Evolutionary conservation across 495 filamentous ascomycete species (phyloP).

Genomic region (Daldinia loculata): DNA sequence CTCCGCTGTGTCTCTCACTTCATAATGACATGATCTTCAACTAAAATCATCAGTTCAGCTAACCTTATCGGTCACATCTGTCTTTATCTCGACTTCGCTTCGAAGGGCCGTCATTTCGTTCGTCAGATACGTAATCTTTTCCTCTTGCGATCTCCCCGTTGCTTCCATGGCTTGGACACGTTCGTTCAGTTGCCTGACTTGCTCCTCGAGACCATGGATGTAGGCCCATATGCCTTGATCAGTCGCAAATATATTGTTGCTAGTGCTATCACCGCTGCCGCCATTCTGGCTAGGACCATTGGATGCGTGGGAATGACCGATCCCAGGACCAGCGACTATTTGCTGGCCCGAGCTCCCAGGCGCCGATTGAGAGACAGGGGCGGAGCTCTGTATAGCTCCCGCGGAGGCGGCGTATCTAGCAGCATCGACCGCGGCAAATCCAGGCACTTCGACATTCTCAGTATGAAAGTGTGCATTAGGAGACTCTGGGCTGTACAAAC

Average conservation of each 20-base stretch:
- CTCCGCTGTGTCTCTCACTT: slow-evolving; percentile 18
- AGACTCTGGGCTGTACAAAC: slow-evolving; percentile 46
- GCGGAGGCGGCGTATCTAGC: slow-evolving; percentile 56
- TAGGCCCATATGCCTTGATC: slow-evolving; percentile 60
- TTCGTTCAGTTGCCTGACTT: slow-evolving; percentile 53
- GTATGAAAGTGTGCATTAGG: slow-evolving; percentile 30
- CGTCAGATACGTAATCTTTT: slow-evolving; percentile 50
- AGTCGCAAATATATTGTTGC: slow-evolving; percentile 55
- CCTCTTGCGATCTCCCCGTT: slow-evolving; percentile 47
- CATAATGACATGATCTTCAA: slow-evolving; percentile 23
- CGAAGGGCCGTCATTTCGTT: slow-evolving; percentile 49
- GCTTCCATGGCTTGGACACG: slow-evolving; percentile 55
- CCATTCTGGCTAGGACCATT: slow-evolving; percentile 39
- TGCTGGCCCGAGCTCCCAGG: slow-evolving; percentile 39
- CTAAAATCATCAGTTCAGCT: slow-evolving; percentile 13
- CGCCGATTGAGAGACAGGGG: slow-evolving; percentile 29
- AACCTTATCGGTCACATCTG: slow-evolving; percentile 27
- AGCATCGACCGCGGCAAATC: slow-evolving; percentile 59
- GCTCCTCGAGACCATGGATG: slow-evolving; percentile 60
- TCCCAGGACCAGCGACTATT: slow-evolving; percentile 16
- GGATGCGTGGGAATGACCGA: slow-evolving; percentile 37
- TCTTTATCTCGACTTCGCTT: slow-evolving; percentile 43
- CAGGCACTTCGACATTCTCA: slow-evolving; percentile 47
- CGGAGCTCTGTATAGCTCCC: slow-evolving; percentile 41
- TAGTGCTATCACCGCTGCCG: slow-evolving; percentile 49